A percentile compares a stretch with the other conserved stretches of the same genome.
These are phyloP conservation scores for Capronia epimyces DNA, from an alignment of 2,329 filamentous ascomycete species.

Conservation along the genomic window DNA sequence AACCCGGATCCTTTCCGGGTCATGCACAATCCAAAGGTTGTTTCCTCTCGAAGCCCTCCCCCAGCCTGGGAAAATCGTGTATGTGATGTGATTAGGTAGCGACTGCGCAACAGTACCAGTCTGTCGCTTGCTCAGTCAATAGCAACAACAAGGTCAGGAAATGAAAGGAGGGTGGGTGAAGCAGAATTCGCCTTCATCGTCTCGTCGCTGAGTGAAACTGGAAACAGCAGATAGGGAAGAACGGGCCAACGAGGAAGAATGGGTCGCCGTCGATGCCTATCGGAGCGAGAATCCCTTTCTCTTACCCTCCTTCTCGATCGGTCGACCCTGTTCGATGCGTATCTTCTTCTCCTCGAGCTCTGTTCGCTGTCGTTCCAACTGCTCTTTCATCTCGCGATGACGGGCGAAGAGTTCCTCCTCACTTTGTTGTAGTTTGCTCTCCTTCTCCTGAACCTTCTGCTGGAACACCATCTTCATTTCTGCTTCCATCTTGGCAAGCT, in stretches of 20 bases:
- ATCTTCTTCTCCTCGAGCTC: conserved; percentile 99
- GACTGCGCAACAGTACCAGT: conserved; percentile 27
- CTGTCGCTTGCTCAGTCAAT: conserved; percentile 21
- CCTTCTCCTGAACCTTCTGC: conserved; percentile 98
- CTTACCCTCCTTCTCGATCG: conserved; percentile 96
- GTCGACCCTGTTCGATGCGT: conserved; percentile 88
- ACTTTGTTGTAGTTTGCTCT: conserved; percentile 98
- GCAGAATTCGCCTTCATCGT: conserved; percentile 25
- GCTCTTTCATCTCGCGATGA: conserved; percentile 99
- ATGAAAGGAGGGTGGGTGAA: conserved; percentile 14
- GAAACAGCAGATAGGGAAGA: conserved; percentile 26
- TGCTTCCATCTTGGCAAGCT: conserved; percentile 99
- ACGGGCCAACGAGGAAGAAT: conserved; percentile 20
- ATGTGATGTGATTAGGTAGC: conserved; percentile 23
- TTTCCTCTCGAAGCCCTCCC: conserved; percentile 8
- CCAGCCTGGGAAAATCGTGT: conserved; percentile 12
- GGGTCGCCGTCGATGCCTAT: conserved; percentile 47
- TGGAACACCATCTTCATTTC: conserved; percentile 99
- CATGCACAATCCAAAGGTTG: conserved; percentile 27
- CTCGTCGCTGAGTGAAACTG: conserved; percentile 33
- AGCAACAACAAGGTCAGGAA: conserved; percentile 16
- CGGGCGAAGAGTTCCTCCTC: conserved; percentile 97
- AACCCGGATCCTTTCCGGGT: conserved; percentile 11
- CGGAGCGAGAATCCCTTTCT: conserved; percentile 99
- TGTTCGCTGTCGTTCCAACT: conserved; percentile 86